Conservation (phyloP, 1,139 yeast genomes). For the Suhomyces kunorum region DNA sequence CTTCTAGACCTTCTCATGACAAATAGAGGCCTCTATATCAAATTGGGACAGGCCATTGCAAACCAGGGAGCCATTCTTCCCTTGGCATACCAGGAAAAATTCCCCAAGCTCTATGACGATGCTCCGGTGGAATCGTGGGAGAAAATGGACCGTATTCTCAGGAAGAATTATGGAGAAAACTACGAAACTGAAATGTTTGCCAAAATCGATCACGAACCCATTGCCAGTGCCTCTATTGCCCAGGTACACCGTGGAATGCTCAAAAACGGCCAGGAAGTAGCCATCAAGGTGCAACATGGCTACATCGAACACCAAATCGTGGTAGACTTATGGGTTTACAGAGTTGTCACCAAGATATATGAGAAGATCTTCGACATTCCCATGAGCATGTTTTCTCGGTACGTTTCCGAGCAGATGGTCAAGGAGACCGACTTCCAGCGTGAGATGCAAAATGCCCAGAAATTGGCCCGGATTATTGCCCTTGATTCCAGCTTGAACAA, state of each 20-base stretch:
- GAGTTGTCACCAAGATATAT: constrained; percentile 52
- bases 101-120: constrained; percentile 60
- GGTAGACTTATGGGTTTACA: constrained; percentile 62
- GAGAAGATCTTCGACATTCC: constrained; percentile 67
- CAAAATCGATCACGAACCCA: constrained; percentile 51
- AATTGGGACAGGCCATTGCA: constrained; percentile 75
- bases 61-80: constrained; percentile 72
- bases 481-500: constrained; percentile 25
- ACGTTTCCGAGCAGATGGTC: constrained; percentile 56
- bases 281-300: constrained; percentile 69
- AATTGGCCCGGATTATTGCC: constrained; percentile 23
- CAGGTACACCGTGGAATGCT: constrained; percentile 66
- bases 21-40: constrained; percentile 75
- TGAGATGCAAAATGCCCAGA: constrained; percentile 55
- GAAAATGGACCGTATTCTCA: constrained; percentile 48
- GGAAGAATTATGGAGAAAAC: constrained; percentile 45
- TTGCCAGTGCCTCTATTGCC: constrained; percentile 75
- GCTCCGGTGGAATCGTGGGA: constrained; percentile 73
- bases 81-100: constrained; percentile 54
- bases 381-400: constrained; percentile 54
- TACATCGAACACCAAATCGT: constrained; percentile 57
- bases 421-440: constrained; percentile 62
- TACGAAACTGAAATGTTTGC: constrained; percentile 49
- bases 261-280: constrained; percentile 56
- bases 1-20: constrained; percentile 51